A percentile compares a stretch with the other conserved stretches of the same genome.
phyloP scores from a whole-genome alignment of 768 basidiomycete species.

The Hypsizygus marmoreus region DNA sequence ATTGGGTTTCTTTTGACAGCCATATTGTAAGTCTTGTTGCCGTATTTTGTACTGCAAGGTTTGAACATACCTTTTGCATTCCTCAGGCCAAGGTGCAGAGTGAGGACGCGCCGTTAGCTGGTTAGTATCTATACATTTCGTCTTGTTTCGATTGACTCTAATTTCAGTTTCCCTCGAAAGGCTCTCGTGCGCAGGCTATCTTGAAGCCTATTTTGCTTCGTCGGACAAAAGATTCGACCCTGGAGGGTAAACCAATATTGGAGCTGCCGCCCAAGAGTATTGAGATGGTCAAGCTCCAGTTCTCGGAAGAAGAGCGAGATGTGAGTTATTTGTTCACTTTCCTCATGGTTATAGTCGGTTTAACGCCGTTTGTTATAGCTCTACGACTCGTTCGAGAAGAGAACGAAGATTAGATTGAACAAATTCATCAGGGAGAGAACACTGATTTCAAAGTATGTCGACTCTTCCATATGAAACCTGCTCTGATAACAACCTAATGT shows the following conservation, averaged over 20 bases:
- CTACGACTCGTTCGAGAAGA: constrained; percentile 59
- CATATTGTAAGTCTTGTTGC: constrained; percentile 54
- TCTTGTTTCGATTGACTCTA: neutral
- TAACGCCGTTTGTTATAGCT: constrained; percentile 35
- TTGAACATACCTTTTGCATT: neutral
- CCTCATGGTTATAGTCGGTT: neutral
- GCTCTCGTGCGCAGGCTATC: constrained; percentile 66
- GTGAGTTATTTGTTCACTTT: constrained; percentile 32
- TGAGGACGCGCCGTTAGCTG: constrained; percentile 62
- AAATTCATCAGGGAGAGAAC: constrained; percentile 66
- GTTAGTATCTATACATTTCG: constrained; percentile 24
- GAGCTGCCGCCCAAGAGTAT: constrained; percentile 62
- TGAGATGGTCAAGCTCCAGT: constrained; percentile 59
- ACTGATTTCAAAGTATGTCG: constrained; percentile 70
- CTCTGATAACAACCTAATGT: neutral
- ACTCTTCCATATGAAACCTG: neutral
- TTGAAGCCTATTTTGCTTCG: constrained; percentile 69
- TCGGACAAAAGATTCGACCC: constrained; percentile 65
- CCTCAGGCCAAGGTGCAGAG: constrained; percentile 53
- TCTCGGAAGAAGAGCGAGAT: constrained; percentile 65
- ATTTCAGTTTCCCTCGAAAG: constrained; percentile 22
- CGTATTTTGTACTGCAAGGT: neutral
- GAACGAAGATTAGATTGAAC: constrained; percentile 55
- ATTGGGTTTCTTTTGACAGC: constrained; percentile 67
- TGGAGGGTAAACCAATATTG: constrained; percentile 72